Evolutionary conservation across 441 rosid species (phyloP).

Genomic region (Macaranga tanarius): DNA sequence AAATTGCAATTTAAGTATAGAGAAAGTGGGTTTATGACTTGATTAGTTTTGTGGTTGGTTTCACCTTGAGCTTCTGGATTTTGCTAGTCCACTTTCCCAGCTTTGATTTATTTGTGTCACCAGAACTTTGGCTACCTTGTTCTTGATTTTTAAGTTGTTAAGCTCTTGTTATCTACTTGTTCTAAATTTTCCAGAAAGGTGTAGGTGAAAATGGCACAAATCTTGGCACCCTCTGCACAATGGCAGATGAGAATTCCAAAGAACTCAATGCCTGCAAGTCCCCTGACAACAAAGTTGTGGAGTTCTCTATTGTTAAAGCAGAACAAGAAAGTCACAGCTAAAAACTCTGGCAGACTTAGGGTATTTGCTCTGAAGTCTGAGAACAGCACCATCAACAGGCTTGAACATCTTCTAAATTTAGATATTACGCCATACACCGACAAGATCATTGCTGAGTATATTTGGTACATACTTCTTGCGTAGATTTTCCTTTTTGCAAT

Average conservation of each 20-base stretch:
- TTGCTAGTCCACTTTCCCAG: conserved; percentile 2
- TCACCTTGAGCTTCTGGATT: neutral
- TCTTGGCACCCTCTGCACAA: conserved; percentile 75
- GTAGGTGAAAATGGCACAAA: conserved; percentile 76
- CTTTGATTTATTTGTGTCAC: conserved; percentile 7
- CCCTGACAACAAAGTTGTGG: conserved; percentile 60
- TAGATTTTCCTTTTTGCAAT: neutral
- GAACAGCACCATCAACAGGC: conserved; percentile 62
- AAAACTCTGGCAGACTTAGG: conserved; percentile 48
- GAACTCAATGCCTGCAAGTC: conserved; percentile 42
- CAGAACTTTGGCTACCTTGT: neutral
- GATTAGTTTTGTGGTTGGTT: conserved; percentile 1
- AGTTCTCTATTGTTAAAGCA: conserved; percentile 62
- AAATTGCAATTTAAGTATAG: neutral
- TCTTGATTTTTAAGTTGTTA: conserved; percentile 5
- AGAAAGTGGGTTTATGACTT: neutral
- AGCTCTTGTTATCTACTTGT: neutral
- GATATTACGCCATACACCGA: conserved; percentile 79
- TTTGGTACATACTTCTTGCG: conserved; percentile 53
- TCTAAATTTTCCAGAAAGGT: conserved; percentile 25
- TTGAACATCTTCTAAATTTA: conserved; percentile 75
- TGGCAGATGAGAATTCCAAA: conserved; percentile 74
- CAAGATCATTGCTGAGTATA: conserved; percentile 88
- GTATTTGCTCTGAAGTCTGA: conserved; percentile 71
- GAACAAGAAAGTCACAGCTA: conserved; percentile 54